A percentile compares a stretch with the other conserved stretches of the same genome.
Evolutionary conservation across 2,329 filamentous ascomycete genomes (phyloP).

Genomic region (Fusarium drepaniforme): DNA sequence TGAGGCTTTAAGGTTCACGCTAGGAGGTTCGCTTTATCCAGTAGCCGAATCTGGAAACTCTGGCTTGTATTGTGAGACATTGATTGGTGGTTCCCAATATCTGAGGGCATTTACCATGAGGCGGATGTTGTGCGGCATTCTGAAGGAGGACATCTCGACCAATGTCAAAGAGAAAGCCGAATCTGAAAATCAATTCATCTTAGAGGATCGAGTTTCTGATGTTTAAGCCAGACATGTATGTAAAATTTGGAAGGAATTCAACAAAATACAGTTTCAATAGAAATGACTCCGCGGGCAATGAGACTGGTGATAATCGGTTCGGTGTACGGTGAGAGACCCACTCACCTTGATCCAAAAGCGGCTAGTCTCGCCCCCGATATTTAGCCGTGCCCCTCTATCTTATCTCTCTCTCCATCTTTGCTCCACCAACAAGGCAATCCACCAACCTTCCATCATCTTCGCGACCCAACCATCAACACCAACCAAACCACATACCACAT

Average conservation of each 20-base stretch:
- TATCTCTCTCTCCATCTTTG: conserved; percentile 15
- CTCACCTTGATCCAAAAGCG: background rate
- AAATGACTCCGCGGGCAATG: background rate
- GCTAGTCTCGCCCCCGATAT: background rate
- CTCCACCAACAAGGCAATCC: conserved; percentile 5
- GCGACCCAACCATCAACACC: background rate
- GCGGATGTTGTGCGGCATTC: background rate
- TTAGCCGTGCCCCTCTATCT: conserved; percentile 23
- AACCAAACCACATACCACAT: background rate
- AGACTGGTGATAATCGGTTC: background rate
- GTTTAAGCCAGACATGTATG: background rate
- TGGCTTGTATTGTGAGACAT: background rate
- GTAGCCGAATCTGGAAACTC: background rate
- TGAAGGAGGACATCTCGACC: background rate
- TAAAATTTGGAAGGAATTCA: too few relatives aligned
- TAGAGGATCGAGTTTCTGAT: background rate
- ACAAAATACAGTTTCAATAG: background rate
- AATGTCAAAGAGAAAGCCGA: background rate
- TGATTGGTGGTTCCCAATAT: background rate
- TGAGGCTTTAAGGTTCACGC: background rate
- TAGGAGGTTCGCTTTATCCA: background rate
- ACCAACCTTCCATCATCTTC: background rate
- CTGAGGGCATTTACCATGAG: background rate
- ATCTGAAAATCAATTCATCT: rapidly evolving
- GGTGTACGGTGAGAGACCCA: background rate